Base-by-base conservation (phyloP, 768 basidiomycete species). In the Tylopilus subfusipes region DNA sequence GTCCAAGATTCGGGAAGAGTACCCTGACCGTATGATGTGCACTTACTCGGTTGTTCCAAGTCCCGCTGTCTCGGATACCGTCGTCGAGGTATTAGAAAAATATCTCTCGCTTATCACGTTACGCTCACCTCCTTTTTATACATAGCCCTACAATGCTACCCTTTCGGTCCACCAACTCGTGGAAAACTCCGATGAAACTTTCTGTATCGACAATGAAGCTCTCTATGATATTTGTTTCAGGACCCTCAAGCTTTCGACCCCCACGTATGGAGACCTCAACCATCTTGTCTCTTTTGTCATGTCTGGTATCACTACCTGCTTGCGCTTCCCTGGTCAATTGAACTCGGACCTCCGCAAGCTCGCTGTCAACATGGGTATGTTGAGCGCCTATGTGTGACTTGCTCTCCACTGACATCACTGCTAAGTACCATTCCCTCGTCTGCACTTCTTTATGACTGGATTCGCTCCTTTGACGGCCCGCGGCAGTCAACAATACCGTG, bases 201-300 rank as follows among this genome's bases (percentile, higher is more conserved):
- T 98, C 90, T 98, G 96, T 75, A 98, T 99, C 71, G 96, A 98
- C 72, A 98, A 98, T 73, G 96, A 98, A 74, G 97, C 96, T 27
- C 86, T 99, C 52, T 97, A 98, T 76, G 97, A 98, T 69, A 99
- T 99, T 68, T 98, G 95, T 76, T 94, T 97, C 85, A 84, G 93
- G 69, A 98, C 97, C 29, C 82, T 99, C 70, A 98, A 99, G 78
- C 86, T 98, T 60, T 83, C 86, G 43, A 90, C 92, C 45, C 97
- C 97, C 31, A 94, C 93, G 2, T 97, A 98, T 72, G 96, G 93
- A 62, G 94, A 98, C 72, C 87, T 98, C 59, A 98, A 98, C 82
- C 91, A 96, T 71, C 85, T 98, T 53, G 96, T 99, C 45, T 97
- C 94, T 27, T 82, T 95, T 63, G 95, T 98, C 68, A 98, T 99